Percentiles rank a stretch among this genome's conserved stretches.
These are phyloP conservation scores for Monilinia laxa DNA, from an alignment of 2,329 filamentous ascomycete species.

Conservation along the genomic window DNA sequence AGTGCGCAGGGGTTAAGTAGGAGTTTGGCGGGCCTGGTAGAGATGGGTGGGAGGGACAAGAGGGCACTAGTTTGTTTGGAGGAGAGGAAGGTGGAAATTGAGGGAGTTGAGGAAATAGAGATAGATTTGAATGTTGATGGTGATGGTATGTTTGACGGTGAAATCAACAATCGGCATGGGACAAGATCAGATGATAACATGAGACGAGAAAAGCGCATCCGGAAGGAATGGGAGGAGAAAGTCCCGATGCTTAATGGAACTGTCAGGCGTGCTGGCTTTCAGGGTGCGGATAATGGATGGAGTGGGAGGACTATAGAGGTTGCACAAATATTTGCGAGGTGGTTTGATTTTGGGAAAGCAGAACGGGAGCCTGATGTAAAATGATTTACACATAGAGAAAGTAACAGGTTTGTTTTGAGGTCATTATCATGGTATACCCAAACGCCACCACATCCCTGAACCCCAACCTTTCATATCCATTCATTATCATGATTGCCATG, in stretches of 20 bases:
- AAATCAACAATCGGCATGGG: background rate
- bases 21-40: slow-evolving; percentile 62
- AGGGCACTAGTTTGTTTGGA: slow-evolving; percentile 52
- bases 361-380: slow-evolving; percentile 39
- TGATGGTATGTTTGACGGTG: background rate
- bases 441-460: slow-evolving; percentile 30
- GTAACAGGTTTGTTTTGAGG: slow-evolving; percentile 17
- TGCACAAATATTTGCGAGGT: slow-evolving; percentile 58
- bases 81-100: slow-evolving; percentile 39
- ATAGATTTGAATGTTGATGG: background rate
- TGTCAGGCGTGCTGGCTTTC: slow-evolving; percentile 44
- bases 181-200: background rate
- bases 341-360: slow-evolving; percentile 58
- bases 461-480: slow-evolving; percentile 22
- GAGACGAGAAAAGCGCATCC: slow-evolving; percentile 20
- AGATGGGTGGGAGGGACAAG: slow-evolving; percentile 52
- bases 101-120: background rate
- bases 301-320: slow-evolving; percentile 59
- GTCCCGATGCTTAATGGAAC: slow-evolving; percentile 64
- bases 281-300: slow-evolving; percentile 53
- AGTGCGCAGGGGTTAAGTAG: slow-evolving; percentile 69
- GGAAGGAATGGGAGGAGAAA: slow-evolving; percentile 47
- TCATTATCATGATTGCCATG: slow-evolving; percentile 20
- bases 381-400: background rate
- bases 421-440: slow-evolving; percentile 41